Conservation (phyloP, 148 eudicot genomes). For the Chenopodium suecicum region DNA sequence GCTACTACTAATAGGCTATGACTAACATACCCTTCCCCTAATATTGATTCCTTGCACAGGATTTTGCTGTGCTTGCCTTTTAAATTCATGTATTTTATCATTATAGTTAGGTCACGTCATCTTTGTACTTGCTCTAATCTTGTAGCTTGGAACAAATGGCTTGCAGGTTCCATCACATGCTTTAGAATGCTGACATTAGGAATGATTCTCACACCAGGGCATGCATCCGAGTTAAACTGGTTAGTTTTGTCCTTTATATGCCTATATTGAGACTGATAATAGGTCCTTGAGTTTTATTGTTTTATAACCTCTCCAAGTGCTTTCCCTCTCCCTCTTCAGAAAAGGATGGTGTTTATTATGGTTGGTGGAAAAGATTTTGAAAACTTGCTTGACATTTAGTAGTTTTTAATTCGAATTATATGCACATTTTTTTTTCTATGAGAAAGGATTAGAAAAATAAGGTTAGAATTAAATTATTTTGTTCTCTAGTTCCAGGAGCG, state of each 20-base stretch:
- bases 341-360: background rate
- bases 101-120: background rate
- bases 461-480: too few species aligned
- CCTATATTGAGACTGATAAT: background rate
- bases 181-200: constrained; percentile 57
- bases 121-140: constrained; percentile 9
- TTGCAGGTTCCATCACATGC: constrained; percentile 77
- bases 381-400: background rate
- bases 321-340: background rate
- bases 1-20: too few species aligned
- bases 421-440: background rate
- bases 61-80: background rate
- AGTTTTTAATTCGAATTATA: background rate
- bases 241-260: constrained; percentile 27
- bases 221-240: constrained; percentile 30
- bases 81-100: background rate
- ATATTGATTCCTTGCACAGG: background rate
- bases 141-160: background rate
- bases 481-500: constrained; percentile 7
- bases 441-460: background rate
- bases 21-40: too few species aligned
- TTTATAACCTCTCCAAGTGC: background rate
- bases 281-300: too few species aligned
- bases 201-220: constrained; percentile 15
- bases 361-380: too few species aligned